Evolutionary conservation across 345 rosid species (phyloP).

Genomic region (Pugionium dolabratum): DNA sequence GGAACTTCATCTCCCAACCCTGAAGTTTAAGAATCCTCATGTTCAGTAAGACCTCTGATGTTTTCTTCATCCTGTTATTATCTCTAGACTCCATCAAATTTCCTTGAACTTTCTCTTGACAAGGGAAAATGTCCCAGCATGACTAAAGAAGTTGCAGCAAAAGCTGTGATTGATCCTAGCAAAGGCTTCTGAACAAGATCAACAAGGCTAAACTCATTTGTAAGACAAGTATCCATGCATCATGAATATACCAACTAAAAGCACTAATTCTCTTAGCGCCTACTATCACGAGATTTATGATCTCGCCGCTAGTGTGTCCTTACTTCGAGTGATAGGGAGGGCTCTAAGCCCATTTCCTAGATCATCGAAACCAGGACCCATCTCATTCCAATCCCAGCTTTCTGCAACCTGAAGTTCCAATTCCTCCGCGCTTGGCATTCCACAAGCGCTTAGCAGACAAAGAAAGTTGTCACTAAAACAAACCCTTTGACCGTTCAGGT

Average conservation of each 20-base stretch:
- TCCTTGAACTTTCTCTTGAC: slow-evolving; percentile 61
- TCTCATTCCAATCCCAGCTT: slow-evolving; percentile 52
- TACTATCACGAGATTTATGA: slow-evolving; percentile 59
- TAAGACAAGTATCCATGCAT: slow-evolving; percentile 52
- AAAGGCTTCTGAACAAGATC: slow-evolving; percentile 55
- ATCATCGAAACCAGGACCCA: slow-evolving; percentile 51
- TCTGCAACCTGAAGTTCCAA: slow-evolving; percentile 50
- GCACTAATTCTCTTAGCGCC: slow-evolving; percentile 56
- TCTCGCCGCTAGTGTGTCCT: slow-evolving; percentile 64
- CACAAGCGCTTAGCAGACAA: slow-evolving; percentile 51
- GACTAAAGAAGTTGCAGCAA: slow-evolving; percentile 50
- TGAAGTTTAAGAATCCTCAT: slow-evolving; percentile 79
- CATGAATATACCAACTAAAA: slow-evolving; percentile 53
- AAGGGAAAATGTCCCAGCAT: slow-evolving; percentile 61
- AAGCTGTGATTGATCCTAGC: slow-evolving; percentile 52
- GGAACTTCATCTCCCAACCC: slow-evolving; percentile 67
- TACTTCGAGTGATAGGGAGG: slow-evolving; percentile 52
- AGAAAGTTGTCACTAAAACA: slow-evolving; percentile 47
- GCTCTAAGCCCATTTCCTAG: slow-evolving; percentile 57
- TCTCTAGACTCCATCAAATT: slow-evolving; percentile 71
- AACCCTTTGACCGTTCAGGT: slow-evolving; percentile 51
- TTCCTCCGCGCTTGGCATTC: slow-evolving; percentile 62
- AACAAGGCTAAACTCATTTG: slow-evolving; percentile 56
- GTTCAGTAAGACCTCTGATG: slow-evolving; percentile 62
- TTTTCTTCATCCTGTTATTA: slow-evolving; percentile 56